A percentile compares a stretch with the other conserved stretches of the same genome.
phyloP scores from a whole-genome alignment of 2,329 filamentous ascomycete genomes.

The Diplodia corticola region DNA sequence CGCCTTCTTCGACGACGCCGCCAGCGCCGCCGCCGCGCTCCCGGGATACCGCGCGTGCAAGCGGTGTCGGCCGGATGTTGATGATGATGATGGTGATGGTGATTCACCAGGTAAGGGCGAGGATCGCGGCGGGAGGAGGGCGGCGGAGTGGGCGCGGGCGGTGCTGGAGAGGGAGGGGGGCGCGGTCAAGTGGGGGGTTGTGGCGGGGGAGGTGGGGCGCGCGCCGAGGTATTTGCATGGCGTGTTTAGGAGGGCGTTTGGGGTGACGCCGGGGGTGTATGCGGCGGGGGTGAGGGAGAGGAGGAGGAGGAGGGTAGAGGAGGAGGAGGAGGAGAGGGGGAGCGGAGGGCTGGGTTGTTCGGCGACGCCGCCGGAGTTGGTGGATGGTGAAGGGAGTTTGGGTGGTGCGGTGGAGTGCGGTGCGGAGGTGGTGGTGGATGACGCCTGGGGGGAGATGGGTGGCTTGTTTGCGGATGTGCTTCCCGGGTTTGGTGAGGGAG shows the following conservation, averaged over 20 bases:
- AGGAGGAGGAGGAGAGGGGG: neutral
- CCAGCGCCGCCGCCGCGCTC: constrained; percentile 48
- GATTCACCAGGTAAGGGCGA: constrained; percentile 32
- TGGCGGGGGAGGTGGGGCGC: constrained; percentile 54
- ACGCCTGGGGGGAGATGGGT: neutral
- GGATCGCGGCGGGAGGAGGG: constrained; percentile 29
- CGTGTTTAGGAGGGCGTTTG: constrained; percentile 58
- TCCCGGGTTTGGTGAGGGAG: neutral
- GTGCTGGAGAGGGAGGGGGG: constrained; percentile 29
- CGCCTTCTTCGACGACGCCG: constrained; percentile 52
- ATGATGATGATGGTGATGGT: constrained; percentile 34
- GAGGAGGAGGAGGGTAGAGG: neutral
- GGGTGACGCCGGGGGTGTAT: constrained; percentile 53
- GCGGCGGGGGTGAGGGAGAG: constrained; percentile 20
- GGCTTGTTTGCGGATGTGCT: neutral
- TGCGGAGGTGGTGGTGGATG: neutral
- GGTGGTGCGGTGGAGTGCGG: neutral
- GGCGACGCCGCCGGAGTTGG: neutral
- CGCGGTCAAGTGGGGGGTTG: constrained; percentile 43
- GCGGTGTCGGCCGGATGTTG: constrained; percentile 53
- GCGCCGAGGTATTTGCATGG: constrained; percentile 62
- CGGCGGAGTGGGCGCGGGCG: constrained; percentile 36
- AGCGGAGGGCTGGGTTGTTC: neutral
- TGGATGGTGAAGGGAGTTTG: neutral
- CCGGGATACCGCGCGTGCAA: constrained; percentile 58